Evolutionary conservation across 805 yeast species (phyloP), one percentile per base, ranked within the genome.

Genomic region (Torulaspora indica): DNA sequence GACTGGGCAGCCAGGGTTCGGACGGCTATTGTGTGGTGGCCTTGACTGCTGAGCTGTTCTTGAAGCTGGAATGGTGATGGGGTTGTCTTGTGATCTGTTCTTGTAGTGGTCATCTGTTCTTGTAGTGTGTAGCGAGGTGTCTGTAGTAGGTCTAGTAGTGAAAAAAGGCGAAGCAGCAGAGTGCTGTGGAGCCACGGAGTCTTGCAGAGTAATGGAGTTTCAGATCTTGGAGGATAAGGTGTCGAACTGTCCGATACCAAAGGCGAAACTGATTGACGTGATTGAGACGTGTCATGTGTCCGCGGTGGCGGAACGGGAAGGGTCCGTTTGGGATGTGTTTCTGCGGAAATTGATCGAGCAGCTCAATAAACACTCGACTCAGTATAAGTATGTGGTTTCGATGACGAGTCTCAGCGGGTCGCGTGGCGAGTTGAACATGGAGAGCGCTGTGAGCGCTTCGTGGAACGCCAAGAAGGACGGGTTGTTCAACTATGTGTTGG

Each of bases 401-500:
- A 56, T 71, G 2, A 72, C 78, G 15, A 51, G 54, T 2, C 47
- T 79, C 4, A 53, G 63, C 15, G 54, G 57, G 2, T 41, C 17
- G 17, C 40, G 24, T 12, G 34, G 13, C n/a, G 25, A 38, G 3
- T 8, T 37, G 8, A 7, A n/a, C 5, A 37, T 37, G 25, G 51
- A 62, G 2, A 64, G 73, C 8, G 60, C 69, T 4, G 66, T 77
- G 38, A 82, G 81, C 8, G 74, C 81, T 0, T 64, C 73, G 4
- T 81, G 85, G 85, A 79, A 79, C 49, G 56, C 66, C 7, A 61
- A 65, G 9, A 77, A 69, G 36, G 88, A 81, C 58, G 86, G 85
- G 2, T 63, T 69, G 27, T 61, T 73, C 9, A 68, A 68, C 18
- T 44, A 74, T 15, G 64, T 63, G 39, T 45, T 71, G 10, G 51